Evolutionary conservation across 163 green algal species (phyloP), one percentile per base, ranked within the genome.

Genomic region (Scenedesmus sp.): DNA sequence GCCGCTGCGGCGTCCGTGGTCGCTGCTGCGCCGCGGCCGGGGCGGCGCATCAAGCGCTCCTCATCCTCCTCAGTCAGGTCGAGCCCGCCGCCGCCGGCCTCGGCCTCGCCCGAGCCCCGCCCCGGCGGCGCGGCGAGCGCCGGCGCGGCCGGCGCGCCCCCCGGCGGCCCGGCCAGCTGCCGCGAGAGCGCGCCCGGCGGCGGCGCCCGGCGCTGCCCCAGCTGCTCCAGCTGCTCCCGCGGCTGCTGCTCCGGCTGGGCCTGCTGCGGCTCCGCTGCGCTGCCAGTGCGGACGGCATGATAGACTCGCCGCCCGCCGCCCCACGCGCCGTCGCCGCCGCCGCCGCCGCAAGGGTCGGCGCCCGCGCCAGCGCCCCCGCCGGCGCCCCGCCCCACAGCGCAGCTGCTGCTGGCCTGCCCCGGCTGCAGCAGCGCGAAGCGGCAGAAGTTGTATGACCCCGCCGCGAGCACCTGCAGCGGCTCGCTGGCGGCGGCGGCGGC

Each of bases 391-490:
- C 0, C n/a, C n/a, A 28, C 17, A 22, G 26, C 14, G 54, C 69
- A 77, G 54, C 69, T 77, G 39, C 69, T 77, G 69, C 69, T 67
- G 14, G 4, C 17, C 24, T 77, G 69, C 3, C 69, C 69, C 24
- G 33, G 72, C 47, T 72, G 31, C 47, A 80, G 58, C 34, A 81
- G 74, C 11, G 74, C 62, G 36, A 81, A 81, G 0, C 74, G 51
- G 62, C 74, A 81, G 48, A 81, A 81, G 42, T 67, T 81, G 74
- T 69, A 81, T 14, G 36, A 72, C 2, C 74, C 74, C 6, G 48
- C 26, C 13, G 31, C n/a, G 0, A 75, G 50, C 36, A 24, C 44
- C 26, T 58, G 33, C 9, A 51, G 13, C 2, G 74, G 74, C 48
- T 67, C 54, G 42, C 58, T 33, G 53, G 13, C 6, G 28, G 3